phyloP scores from a whole-genome alignment of 148 eudicot species.

The Rhododendron williamsianum region DNA sequence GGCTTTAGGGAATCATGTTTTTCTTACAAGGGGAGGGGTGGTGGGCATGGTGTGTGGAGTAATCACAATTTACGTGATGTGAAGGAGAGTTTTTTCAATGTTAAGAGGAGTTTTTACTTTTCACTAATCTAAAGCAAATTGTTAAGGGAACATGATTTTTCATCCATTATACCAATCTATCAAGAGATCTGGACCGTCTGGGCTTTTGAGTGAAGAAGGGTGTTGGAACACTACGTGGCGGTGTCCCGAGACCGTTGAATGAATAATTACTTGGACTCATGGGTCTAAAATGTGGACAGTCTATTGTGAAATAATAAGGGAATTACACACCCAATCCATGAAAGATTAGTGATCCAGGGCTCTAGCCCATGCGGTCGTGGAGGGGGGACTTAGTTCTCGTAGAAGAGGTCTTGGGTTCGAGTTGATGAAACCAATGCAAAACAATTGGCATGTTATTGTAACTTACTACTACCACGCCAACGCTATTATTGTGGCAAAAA shows the following conservation, averaged over 20 bases:
- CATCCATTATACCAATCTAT: not conserved
- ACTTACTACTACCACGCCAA: no score
- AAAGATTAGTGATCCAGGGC: no score
- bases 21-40: constrained; percentile 26
- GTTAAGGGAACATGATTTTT: not conserved
- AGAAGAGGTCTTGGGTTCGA: no score
- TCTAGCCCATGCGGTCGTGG: no score
- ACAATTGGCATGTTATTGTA: no score
- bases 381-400: no score
- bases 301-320: not conserved
- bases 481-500: no score
- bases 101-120: not conserved
- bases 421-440: no score
- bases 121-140: not conserved
- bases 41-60: not conserved
- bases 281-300: not conserved
- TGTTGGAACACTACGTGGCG: no score
- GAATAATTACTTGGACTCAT: not conserved
- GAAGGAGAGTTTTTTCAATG: not conserved
- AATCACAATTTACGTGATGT: not conserved
- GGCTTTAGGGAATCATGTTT: constrained; percentile 26
- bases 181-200: not conserved
- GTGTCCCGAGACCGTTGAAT: no score
- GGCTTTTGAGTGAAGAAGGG: not conserved
- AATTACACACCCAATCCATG: no score